Base-by-base conservation (phyloP, 1,284 basidiomycete genomes). In the Xerocomus minutiporus region DNA sequence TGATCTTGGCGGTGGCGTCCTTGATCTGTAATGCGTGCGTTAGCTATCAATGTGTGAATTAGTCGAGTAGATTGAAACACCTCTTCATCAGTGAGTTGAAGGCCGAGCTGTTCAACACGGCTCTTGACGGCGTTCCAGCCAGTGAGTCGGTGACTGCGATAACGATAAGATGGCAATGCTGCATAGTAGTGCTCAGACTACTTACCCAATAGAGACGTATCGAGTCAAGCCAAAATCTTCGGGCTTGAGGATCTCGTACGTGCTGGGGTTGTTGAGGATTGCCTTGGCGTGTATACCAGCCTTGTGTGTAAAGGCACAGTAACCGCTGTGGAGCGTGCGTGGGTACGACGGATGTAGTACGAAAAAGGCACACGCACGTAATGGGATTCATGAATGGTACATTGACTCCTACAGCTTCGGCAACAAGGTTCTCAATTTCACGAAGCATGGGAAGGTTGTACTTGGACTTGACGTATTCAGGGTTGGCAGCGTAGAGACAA, bases 251-350 rank as follows among this genome's bases (percentile, higher is more conserved):
- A 96, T 94, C 75, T 97, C 93, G 74, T 99, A 99, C 9, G 97
- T 99, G 65, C 90, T 93, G 1, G 97, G 97, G 82, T 99, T 99
- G 79, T 98, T 98, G 53, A 99, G 84, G 73, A 99, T 99, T 40
- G 97, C 97, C 82, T 99, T 99, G 76, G 97, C 97, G 74, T 99
- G 97, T 63, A 99, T 99, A 73, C 97, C 97, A 31, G 97, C 97
- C 86, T 99, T 99, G 87, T 99, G 97, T 26, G 97, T 99, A 78
- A 99, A 99, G 17, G 97, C 97, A 70, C 97, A 99, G 77, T 98
- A 99, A 29, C 97, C 97, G 52, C 88, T 89, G 57, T 20, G 42
- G 20, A 41, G 54, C 46, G 36, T n/a, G 26, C 15, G 28, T 56
- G 28, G 55, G 51, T 50, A 41, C 51, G 53, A 40, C 13, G 23